Evolutionary conservation across 352 stramenopile genomes (phyloP), one percentile per base, ranked within the genome.

Genomic region (Phytopythium delawarense): DNA sequence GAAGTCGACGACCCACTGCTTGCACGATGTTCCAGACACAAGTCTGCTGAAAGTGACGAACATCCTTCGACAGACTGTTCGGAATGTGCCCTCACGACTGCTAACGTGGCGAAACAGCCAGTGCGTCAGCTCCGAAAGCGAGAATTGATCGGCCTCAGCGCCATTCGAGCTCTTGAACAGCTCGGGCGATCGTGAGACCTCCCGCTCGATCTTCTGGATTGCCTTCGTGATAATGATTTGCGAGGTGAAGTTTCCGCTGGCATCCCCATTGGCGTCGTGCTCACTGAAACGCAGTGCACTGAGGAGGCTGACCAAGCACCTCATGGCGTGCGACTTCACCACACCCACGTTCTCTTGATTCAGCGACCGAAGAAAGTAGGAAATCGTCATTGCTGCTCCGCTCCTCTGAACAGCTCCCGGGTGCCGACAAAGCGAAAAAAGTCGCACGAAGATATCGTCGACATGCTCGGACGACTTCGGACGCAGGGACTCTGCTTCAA

Each of bases 361-460:
- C 44, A 94, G 25, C 1, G 81, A 76, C 28, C 76, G 76, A 64
- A 93, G 71, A 51, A 94, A 88, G 35, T 84, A 79, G 55, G 76
- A 85, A 23, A 94, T 87, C 2, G 79, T 76, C 20, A 77, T 76
- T 20, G 81, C 84, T 30, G 76, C 78, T 16, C 86, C 84, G 45
- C 80, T 86, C n/a, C 86, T 69, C 44, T 91, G 75, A 4, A 84
- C 54, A 55, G 74, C 69, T 18, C 70, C 72, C 23, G 86, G 81
- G 54, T 95, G 86, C 0, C 71, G 75, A 51, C 81, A 92, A 9
- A 95, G 59, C 23, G 81, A 84, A 62, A 93, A 93, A 5, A 95
- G 34, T 35, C 82, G 73, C 39, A 91, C 70, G 39, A 95, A 91
- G 18, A 95, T 74, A 8, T 72, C 58, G 18, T 81, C 75, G 5